Evolutionary conservation across 345 rosid species (phyloP), one percentile per base, ranked within the genome.

Genomic region (Gossypioides kirkii): DNA sequence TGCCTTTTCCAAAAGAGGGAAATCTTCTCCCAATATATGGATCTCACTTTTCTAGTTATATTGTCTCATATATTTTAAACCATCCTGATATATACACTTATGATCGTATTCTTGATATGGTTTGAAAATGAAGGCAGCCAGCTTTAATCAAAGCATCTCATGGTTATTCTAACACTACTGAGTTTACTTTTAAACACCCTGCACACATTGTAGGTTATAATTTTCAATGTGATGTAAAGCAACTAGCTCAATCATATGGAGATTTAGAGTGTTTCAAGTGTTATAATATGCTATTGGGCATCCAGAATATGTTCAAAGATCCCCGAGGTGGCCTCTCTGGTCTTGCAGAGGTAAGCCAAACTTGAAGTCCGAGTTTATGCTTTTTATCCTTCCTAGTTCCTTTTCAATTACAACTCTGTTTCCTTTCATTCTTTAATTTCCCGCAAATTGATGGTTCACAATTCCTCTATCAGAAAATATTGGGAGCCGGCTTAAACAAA

Each of bases 401-500:
- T 28, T 2, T 26, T 22, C 6, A 61, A 60, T 12, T 25, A 16
- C 11, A 11, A 12, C 26, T 63, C 12, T 17, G 4, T 69, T 8
- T 61, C 25, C 46, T n/a, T 9, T 6, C 55, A 41, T 36, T 32
- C 8, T 36, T 42, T 66, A 26, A 13, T 23, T 75, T 55, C 38
- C 59, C 68, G 56, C 23, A 16, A 25, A 49, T 70, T 73, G 41
- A 53, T 42, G 26, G 49, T 60, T 67, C 11, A 1, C 23, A 17
- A 59, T 9, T 59, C 17, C 20, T 52, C 38, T 61, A 32, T 43
- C 66, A 94, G 97, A 91, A 89, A 89, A 84, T 94, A 79, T 77
- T 92, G 77, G 98, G 98, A 76, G 95, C 80, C 18, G 87, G 95
- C 75, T 80, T 94, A 85, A 94, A 90, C 81, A 94, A 94, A 84